Conservation (phyloP, 2,329 filamentous ascomycete species). For the Neodidymelliopsis sp. region DNA sequence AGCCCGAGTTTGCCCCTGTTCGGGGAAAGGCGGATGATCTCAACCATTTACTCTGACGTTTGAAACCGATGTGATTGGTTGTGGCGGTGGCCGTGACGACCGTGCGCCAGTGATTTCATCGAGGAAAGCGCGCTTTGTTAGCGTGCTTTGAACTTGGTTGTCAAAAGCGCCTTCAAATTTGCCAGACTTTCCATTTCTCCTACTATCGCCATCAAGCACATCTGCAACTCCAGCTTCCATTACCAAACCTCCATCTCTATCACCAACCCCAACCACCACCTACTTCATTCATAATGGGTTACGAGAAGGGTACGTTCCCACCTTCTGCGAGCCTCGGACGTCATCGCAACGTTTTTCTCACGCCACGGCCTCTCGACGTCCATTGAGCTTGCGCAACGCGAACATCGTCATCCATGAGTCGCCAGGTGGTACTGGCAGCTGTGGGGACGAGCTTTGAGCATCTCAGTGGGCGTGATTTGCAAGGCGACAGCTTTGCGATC, state of each 20-base stretch:
- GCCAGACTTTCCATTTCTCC: conserved; percentile 20
- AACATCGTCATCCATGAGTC: conserved; percentile 10
- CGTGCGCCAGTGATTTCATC: not conserved
- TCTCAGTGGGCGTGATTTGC: conserved; percentile 22
- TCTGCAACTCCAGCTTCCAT: conserved; percentile 21
- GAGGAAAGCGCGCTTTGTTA: conserved; percentile 12
- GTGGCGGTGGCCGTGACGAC: conserved; percentile 1
- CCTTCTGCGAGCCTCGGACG: conserved; percentile 31
- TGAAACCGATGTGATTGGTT: conserved; percentile 10
- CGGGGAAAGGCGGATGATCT: not conserved
- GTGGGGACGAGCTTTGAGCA: conserved; percentile 6
- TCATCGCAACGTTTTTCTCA: conserved; percentile 36
- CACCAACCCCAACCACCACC: conserved; percentile 23
- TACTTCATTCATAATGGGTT: conserved; percentile 49
- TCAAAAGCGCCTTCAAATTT: conserved; percentile 23
- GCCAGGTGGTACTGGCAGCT: conserved; percentile 7
- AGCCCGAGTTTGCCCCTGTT: too few relatives aligned
- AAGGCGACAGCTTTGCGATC: conserved; percentile 38
- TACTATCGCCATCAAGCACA: conserved; percentile 17
- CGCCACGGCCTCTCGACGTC: conserved; percentile 22
- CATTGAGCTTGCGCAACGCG: conserved; percentile 37
- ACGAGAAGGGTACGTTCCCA: conserved; percentile 49
- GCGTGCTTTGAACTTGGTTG: conserved; percentile 31
- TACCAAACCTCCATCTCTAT: conserved; percentile 25
- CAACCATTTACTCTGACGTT: not conserved